Conservation (phyloP, 202 grass and related monocot species). For the Panicum virgatum region DNA sequence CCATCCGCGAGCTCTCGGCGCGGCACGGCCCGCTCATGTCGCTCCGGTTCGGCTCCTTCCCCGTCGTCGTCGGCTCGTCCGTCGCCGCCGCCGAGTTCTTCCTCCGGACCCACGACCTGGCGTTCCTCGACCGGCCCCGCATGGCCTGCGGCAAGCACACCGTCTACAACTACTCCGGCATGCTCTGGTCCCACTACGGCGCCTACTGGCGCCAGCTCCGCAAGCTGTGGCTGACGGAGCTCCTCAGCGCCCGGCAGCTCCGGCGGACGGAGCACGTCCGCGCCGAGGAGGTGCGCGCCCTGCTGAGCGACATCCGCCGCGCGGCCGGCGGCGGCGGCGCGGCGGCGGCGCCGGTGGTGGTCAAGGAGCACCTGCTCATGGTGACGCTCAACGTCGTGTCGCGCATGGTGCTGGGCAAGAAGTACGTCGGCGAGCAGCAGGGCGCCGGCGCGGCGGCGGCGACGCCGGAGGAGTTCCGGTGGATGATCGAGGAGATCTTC, state of each 20-base stretch:
- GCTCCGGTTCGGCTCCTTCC: not conserved
- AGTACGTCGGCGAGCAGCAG: not conserved
- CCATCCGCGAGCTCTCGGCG: not conserved
- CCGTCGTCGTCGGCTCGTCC: not conserved
- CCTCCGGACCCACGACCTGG: not conserved
- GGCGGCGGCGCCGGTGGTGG: not conserved
- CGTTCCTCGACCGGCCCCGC: not conserved
- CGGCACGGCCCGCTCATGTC: constrained; percentile 2
- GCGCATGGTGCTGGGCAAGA: constrained; percentile 10
- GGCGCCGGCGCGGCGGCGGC: not conserved
- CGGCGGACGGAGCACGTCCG: not conserved
- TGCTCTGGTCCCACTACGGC: not conserved
- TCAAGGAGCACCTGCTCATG: not conserved
- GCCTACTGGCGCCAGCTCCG: not conserved
- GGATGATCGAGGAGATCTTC: constrained; percentile 9
- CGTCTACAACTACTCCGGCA: not conserved
- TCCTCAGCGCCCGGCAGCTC: not conserved
- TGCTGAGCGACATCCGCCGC: not conserved
- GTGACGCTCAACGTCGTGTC: not conserved
- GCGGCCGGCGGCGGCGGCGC: not conserved
- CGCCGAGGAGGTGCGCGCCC: not conserved
- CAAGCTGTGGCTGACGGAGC: not conserved
- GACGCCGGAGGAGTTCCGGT: not conserved
- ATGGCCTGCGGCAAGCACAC: not conserved
- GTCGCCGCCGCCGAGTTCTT: not conserved